Evolutionary conservation across 1,284 basidiomycete genomes (phyloP), one percentile per base, ranked within the genome.

Genomic region (Rugosomyces carneus): DNA sequence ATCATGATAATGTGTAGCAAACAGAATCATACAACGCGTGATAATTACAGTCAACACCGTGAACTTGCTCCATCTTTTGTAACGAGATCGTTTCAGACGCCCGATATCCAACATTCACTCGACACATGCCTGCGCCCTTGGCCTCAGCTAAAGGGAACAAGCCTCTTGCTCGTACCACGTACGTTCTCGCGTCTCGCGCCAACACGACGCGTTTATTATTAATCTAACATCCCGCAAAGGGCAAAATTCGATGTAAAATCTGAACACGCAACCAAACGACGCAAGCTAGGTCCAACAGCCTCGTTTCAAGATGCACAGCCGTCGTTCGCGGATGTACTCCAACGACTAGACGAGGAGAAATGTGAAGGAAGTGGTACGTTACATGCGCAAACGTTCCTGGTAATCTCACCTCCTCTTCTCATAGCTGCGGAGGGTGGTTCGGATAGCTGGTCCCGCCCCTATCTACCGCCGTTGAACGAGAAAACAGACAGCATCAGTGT

Each of bases 241-340:
- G 59, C 60, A 7, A 60, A 67, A 50, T 45, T 42, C 10, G 57
- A 60, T 48, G 40, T 53, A 24, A 52, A 54, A 39, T 27, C 55
- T 5, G 70, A 73, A 45, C 80, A 78, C 18, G 70, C 68, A 5
- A 45, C 72, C 6, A 87, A 87, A 65, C 77, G 75, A 55, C 71
- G 81, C 41, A 87, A 78, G 57, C 58, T 87, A 6, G 71, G 58
- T 10, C 53, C 69, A 5, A 52, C 64, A 21, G 61, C 59, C 8
- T 66, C 68, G 11, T 63, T 68, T 29, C 45, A 53, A 38, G 60
- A 55, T 62, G 46, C 60, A 10, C 48, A 56, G 44, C 57, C 61
- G 1, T 90, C 89, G 1, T 93, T 93, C 57, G 75, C 82, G 0
- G 86, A 89, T 46, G 81, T 91, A 4, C 68, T 93, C 3, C 81